Percentiles rank a stretch among this genome's conserved stretches.
Conservation (phyloP, 2,329 filamentous ascomycete species). For the Erysiphe pulchra region DNA sequence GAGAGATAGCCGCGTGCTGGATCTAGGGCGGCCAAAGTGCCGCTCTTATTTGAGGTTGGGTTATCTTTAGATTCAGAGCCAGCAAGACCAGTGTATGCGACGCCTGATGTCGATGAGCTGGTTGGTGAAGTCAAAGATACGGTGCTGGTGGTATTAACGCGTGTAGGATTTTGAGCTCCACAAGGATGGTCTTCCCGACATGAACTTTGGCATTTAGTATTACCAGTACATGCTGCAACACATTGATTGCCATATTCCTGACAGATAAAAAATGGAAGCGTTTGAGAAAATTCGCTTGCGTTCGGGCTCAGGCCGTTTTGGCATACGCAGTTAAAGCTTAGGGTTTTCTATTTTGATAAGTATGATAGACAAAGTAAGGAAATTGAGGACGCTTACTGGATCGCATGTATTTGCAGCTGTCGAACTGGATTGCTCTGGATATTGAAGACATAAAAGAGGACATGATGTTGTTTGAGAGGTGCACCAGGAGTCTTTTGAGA, state of each 20-base stretch:
- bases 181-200: conserved; percentile 47
- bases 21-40: conserved; percentile 18
- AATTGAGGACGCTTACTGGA: conserved; percentile 20
- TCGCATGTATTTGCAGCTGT: conserved; percentile 40
- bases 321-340: conserved; percentile 52
- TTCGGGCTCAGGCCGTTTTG: conserved; percentile 40
- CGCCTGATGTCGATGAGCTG: conserved; percentile 14
- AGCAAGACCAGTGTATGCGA: conserved; percentile 20
- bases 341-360: conserved; percentile 18
- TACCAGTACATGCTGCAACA: conserved; percentile 27
- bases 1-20: conserved; percentile 30
- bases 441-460: conserved; percentile 47
- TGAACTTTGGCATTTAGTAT: conserved; percentile 29
- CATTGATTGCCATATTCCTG: conserved; percentile 45
- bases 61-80: conserved; percentile 13
- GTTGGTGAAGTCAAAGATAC: conserved; percentile 17
- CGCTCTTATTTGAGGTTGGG: conserved; percentile 8
- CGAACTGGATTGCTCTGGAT: conserved; percentile 16
- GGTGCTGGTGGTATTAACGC: conserved; percentile 26
- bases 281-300: conserved; percentile 50
- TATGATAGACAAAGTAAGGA: background rate
- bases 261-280: conserved; percentile 56
- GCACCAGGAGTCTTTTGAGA: conserved; percentile 34
- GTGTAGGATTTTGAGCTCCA: conserved; percentile 37
- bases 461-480: conserved; percentile 33